Evolutionary conservation across 192 early-diverging fungal species (phyloP).

Genomic region (Blastocladiella britannica): DNA sequence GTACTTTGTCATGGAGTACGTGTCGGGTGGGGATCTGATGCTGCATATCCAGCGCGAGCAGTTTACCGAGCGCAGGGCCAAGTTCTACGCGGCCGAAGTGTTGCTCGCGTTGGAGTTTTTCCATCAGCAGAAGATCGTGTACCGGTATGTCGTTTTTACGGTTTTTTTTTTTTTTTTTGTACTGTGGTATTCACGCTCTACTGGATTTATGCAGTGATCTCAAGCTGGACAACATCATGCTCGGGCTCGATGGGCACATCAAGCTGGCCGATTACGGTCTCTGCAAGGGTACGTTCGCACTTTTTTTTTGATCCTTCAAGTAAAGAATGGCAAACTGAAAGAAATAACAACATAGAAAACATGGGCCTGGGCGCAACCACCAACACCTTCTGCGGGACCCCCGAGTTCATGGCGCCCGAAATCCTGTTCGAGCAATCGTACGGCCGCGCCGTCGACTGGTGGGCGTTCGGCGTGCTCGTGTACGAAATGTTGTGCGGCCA

Average conservation of each 20-base stretch:
- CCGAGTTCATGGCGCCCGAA: slow-evolving; percentile 98
- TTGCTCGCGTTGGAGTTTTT: slow-evolving; percentile 88
- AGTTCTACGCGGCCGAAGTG: slow-evolving; percentile 92
- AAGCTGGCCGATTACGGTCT: slow-evolving; percentile 97
- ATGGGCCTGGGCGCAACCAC: slow-evolving; percentile 76
- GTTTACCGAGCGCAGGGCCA: slow-evolving; percentile 78
- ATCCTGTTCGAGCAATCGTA: slow-evolving; percentile 89
- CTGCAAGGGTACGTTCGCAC: slow-evolving; percentile 94
- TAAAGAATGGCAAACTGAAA: too few relatives aligned
- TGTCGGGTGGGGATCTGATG: slow-evolving; percentile 93
- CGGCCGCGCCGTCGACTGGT: slow-evolving; percentile 95
- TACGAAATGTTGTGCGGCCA: slow-evolving; percentile 83
- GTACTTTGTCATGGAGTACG: slow-evolving; percentile 98
- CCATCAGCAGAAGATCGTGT: slow-evolving; percentile 81
- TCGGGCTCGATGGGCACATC: slow-evolving; percentile 81
- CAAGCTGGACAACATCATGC: slow-evolving; percentile 89
- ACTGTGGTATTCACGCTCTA: slow-evolving; percentile 1
- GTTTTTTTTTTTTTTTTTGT: neutral
- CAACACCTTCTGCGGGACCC: slow-evolving; percentile 92
- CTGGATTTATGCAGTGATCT: slow-evolving; percentile 43
- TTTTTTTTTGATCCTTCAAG: too few relatives aligned
- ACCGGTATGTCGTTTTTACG: slow-evolving; percentile 24
- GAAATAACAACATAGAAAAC: too few relatives aligned
- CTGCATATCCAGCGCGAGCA: slow-evolving; percentile 86
- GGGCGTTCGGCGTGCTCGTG: slow-evolving; percentile 77